Base-by-base conservation (phyloP, 2,329 filamentous ascomycete species). In the Sporothrix schenckii region DNA sequence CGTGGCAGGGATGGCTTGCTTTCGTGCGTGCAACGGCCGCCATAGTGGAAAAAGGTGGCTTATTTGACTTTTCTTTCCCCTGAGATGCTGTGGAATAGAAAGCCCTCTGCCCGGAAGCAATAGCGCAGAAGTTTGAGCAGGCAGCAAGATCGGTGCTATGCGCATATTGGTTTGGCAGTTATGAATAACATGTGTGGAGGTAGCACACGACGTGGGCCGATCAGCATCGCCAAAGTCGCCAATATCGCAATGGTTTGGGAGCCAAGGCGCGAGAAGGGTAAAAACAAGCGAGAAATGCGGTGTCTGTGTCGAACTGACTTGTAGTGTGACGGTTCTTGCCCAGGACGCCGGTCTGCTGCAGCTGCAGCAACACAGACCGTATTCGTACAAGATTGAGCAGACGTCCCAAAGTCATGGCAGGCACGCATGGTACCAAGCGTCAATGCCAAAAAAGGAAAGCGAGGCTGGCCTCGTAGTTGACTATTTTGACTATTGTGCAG, bases 361-460 rank as follows among this genome's bases (percentile, higher is more conserved):
- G 16, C 14, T 47, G n/a, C 19, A 53, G 9, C 50, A 9, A 24
- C 10, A n/a, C 50, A 27, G 50, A 53, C n/a, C 50, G 9, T 21
- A 13, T 50, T 50, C 54, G n/a, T 60, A 60, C 56, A 19, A n/a
- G 56, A 30, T 41, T 30, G 16, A 58, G 41, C 34, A 34, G 56
- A 41, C 19, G 16, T 60, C 19, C 4, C 34, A 34, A 60, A 16
- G 27, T 39, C 19, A 21, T 41, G 58, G 60, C 41, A 65, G 60
- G 41, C 44, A 49, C 13, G 24, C 50, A 16, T 49, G 24, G 41
- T 24, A 4, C 21, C 58, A 27, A 52, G 27, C 61, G 44, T 7
- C 47, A 66, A 21, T 52, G 19, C 63, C 63, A 10, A n/a, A 66
- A 66, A 13, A 14, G 47, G 63, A 66, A 66, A 39, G 27, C 47